Conservation (phyloP, 2,329 filamentous ascomycete genomes). For the Beauveria australis region DNA sequence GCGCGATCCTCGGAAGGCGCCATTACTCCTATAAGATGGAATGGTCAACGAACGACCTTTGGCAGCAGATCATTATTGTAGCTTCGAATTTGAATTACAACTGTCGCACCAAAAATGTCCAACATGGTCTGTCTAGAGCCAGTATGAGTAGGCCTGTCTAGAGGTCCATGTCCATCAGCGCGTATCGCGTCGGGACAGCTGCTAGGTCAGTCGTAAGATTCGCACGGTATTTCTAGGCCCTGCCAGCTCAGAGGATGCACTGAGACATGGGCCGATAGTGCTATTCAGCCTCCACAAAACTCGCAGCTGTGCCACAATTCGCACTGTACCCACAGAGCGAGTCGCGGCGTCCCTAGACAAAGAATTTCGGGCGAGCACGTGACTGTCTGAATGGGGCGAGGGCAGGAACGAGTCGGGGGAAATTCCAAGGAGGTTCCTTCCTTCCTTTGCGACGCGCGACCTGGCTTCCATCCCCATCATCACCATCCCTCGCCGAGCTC, state of each 20-base stretch:
- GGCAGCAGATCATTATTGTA: not conserved
- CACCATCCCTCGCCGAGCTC: not conserved
- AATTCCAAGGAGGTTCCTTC: not conserved
- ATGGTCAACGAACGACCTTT: not conserved
- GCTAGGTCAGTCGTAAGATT: not conserved
- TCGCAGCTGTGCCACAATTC: not conserved
- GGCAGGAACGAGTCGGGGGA: not conserved
- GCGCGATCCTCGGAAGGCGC: conserved; percentile 19
- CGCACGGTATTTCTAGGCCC: not conserved
- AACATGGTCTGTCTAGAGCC: not conserved
- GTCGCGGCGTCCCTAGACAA: not conserved
- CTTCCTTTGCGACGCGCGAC: conserved; percentile 4
- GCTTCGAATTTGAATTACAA: not conserved
- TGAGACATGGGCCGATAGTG: not conserved
- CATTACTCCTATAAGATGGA: not conserved
- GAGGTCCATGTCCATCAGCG: not conserved
- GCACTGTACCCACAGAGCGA: not conserved
- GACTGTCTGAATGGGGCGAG: not conserved
- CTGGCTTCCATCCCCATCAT: conserved; percentile 4
- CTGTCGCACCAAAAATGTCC: not conserved
- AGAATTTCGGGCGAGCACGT: not conserved
- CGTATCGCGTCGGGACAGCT: not conserved
- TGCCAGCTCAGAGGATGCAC: not conserved
- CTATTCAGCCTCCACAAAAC: not conserved
- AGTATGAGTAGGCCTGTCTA: not conserved